A percentile compares a stretch with the other conserved stretches of the same genome.
These are phyloP conservation scores for Plasmopara viticola DNA, from an alignment of 352 stramenopile species.

Conservation along the genomic window DNA sequence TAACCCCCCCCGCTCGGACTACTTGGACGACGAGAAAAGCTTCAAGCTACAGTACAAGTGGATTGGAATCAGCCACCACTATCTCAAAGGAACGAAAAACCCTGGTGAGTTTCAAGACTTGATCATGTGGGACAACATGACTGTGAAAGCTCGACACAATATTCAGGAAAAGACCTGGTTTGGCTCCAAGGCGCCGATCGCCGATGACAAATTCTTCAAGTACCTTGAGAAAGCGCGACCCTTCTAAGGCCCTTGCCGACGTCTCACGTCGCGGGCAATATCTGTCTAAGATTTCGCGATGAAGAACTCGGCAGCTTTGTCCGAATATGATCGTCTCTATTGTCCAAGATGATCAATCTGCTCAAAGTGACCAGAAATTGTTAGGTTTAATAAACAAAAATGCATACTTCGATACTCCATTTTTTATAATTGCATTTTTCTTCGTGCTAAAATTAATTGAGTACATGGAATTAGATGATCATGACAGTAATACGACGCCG, in stretches of 20 bases:
- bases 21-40: neutral
- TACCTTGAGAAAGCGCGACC: neutral
- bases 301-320: too few relatives aligned
- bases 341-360: too few relatives aligned
- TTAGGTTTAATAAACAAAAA: too few relatives aligned
- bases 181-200: neutral
- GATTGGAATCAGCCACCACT: slow-evolving; percentile 5
- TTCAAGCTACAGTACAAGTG: slow-evolving; percentile 9
- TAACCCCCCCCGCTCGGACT: neutral
- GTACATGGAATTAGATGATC: too few relatives aligned
- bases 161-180: slow-evolving; percentile 1
- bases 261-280: too few relatives aligned
- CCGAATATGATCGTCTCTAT: too few relatives aligned
- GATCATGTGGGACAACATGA: slow-evolving; percentile 16
- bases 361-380: too few relatives aligned
- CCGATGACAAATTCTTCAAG: neutral
- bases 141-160: neutral
- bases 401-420: too few relatives aligned
- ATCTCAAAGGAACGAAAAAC: slow-evolving; percentile 6
- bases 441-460: too few relatives aligned
- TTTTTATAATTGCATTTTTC: too few relatives aligned
- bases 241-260: neutral
- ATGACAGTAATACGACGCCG: too few relatives aligned
- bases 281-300: too few relatives aligned
- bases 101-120: slow-evolving; percentile 11